A percentile compares a stretch with the other conserved stretches of the same genome.
phyloP scores from a whole-genome alignment of 2,329 filamentous ascomycete species.

The Talaromyces sp. region DNA sequence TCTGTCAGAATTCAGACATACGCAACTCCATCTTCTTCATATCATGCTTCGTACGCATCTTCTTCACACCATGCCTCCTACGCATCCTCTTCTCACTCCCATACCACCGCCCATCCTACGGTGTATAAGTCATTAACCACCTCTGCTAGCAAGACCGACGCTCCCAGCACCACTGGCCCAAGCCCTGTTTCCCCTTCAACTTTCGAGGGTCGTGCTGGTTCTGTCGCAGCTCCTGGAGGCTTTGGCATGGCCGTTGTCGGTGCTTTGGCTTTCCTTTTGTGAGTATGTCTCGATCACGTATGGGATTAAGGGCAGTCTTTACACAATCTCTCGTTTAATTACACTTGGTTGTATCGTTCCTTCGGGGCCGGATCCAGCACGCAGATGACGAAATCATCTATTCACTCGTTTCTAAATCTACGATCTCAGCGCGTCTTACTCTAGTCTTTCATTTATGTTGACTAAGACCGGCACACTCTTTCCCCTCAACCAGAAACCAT shows the following conservation, averaged over 20 bases:
- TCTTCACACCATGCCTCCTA: not conserved
- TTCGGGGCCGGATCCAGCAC: conserved; percentile 9
- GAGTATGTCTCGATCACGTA: not conserved
- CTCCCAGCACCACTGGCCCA: not conserved
- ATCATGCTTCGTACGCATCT: not conserved
- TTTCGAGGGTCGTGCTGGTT: conserved; percentile 13
- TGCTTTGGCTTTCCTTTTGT: conserved; percentile 16
- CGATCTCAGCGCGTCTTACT: not conserved
- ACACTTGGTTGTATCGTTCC: conserved; percentile 4
- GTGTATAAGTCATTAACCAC: not conserved
- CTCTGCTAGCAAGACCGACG: not conserved
- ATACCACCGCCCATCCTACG: not conserved
- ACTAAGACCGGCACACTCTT: not conserved
- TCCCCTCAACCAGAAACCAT: not conserved
- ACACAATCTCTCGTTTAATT: not conserved
- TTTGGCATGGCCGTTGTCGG: conserved; percentile 12
- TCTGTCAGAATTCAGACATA: not conserved
- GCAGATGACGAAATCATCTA: conserved; percentile 11
- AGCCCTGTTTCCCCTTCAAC: not conserved
- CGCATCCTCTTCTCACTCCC: not conserved
- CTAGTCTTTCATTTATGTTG: conserved; percentile 4
- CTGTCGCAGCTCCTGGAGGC: conserved; percentile 1
- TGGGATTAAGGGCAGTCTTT: not conserved
- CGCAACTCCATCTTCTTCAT: not conserved
- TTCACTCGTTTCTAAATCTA: conserved; percentile 7